These are phyloP conservation scores for Sorghum bicolor DNA, from an alignment of 176 grass and related monocot species.

Conservation along the genomic window DNA sequence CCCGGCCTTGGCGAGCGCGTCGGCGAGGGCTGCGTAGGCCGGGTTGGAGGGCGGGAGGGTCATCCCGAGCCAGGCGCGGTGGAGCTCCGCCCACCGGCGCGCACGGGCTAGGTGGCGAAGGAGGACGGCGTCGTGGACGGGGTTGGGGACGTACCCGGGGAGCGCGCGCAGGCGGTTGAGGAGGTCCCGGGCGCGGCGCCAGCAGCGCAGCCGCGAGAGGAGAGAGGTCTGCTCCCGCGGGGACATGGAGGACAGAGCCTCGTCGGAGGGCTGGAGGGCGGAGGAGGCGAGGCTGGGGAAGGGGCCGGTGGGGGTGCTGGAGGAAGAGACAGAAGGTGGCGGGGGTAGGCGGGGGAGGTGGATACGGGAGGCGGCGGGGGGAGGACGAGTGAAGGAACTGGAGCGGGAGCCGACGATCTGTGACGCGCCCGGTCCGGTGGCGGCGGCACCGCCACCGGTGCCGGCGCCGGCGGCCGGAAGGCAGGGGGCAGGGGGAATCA, in stretches of 20 bases:
- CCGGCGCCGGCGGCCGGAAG: conserved; percentile 18
- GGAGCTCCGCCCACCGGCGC: conserved; percentile 53
- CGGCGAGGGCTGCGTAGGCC: conserved; percentile 60
- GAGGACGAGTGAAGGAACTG: not conserved
- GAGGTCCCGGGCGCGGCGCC: conserved; percentile 50
- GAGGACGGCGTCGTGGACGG: conserved; percentile 57
- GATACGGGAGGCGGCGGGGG: not conserved
- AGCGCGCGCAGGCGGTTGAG: conserved; percentile 51
- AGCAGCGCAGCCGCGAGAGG: conserved; percentile 60
- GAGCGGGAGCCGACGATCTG: not conserved
- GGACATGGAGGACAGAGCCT: conserved; percentile 34
- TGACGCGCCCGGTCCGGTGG: not conserved
- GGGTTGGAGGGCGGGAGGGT: conserved; percentile 44
- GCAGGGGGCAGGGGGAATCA: conserved; percentile 3
- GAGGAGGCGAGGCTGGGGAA: not conserved
- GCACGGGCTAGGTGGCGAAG: conserved; percentile 60
- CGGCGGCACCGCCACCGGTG: not conserved
- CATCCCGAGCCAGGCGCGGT: conserved; percentile 46
- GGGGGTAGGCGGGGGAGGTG: conserved; percentile 7
- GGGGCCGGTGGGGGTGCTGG: not conserved
- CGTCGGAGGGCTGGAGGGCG: conserved; percentile 8
- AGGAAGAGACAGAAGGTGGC: conserved; percentile 22
- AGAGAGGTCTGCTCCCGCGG: conserved; percentile 48
- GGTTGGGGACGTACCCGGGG: conserved; percentile 46
- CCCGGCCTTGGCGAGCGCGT: conserved; percentile 65